Percentiles rank a stretch among this genome's conserved stretches.
Conservation (phyloP, 2,329 filamentous ascomycete genomes). For the Fonsecaea erecta region DNA sequence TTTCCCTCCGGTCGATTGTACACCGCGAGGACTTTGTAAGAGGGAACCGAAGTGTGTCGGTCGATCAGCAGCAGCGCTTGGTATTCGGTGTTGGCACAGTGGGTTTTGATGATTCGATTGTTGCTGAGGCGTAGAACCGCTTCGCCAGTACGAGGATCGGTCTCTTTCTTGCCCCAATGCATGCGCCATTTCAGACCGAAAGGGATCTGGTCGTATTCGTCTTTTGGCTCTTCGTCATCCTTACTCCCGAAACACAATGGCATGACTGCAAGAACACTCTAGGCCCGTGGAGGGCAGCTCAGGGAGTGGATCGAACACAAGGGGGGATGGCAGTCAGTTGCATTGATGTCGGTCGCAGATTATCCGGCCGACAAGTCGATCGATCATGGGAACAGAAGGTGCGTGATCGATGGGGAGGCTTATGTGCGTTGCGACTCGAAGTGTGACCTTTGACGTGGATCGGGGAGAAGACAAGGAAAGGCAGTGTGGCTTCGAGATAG, state of each 20-base stretch:
- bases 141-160: slow-evolving; percentile 33
- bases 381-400: slow-evolving; percentile 20
- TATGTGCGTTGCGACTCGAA: slow-evolving; percentile 6
- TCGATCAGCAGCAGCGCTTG: slow-evolving; percentile 37
- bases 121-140: slow-evolving; percentile 33
- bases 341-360: slow-evolving; percentile 19
- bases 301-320: neutral
- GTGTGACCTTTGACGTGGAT: slow-evolving; percentile 27
- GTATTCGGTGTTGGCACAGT: slow-evolving; percentile 37
- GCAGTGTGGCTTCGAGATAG: slow-evolving; percentile 23
- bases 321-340: slow-evolving; percentile 1
- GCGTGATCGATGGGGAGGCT: slow-evolving; percentile 1
- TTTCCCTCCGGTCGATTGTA: slow-evolving; percentile 38
- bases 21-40: slow-evolving; percentile 34
- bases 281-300: slow-evolving; percentile 1
- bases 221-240: slow-evolving; percentile 33
- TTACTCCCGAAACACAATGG: slow-evolving; percentile 31
- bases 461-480: slow-evolving; percentile 22
- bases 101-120: slow-evolving; percentile 35
- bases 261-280: slow-evolving; percentile 26
- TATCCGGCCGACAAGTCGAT: slow-evolving; percentile 1
- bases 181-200: slow-evolving; percentile 36
- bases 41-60: slow-evolving; percentile 35
- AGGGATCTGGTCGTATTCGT: slow-evolving; percentile 37
- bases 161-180: slow-evolving; percentile 35